Evolutionary conservation across 176 grass and related monocot genomes (phyloP).

Genomic region (Oryza meridionalis): DNA sequence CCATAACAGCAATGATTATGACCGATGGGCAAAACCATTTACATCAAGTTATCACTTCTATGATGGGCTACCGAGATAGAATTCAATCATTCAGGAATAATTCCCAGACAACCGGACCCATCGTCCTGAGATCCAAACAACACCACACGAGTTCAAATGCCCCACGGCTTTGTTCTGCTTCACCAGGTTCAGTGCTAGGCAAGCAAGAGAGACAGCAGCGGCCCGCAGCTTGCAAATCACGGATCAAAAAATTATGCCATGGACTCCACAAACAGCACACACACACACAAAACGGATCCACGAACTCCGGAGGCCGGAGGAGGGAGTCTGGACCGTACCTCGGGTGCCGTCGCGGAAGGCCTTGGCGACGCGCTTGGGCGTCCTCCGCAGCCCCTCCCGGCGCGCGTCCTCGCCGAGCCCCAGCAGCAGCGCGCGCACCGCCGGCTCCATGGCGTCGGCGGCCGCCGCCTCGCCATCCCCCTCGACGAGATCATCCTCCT

Average conservation of each 20-base stretch:
- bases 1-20: conserved; percentile 9
- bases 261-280: not conserved
- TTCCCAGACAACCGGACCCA: not conserved
- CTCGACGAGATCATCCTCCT: conserved; percentile 40
- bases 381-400: conserved; percentile 71
- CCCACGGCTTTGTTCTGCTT: not conserved
- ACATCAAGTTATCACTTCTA: not conserved
- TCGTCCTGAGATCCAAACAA: conserved; percentile 23
- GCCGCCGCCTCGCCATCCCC: not conserved
- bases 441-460: conserved; percentile 53
- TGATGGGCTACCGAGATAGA: conserved; percentile 14
- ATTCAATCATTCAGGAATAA: conserved; percentile 4
- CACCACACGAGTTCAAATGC: not conserved
- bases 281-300: conserved; percentile 36
- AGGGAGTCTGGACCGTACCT: conserved; percentile 39
- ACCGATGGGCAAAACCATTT: conserved; percentile 8
- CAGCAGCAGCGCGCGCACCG: conserved; percentile 63
- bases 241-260: not conserved
- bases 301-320: not conserved
- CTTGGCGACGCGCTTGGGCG: conserved; percentile 93
- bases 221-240: not conserved
- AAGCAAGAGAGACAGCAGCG: not conserved
- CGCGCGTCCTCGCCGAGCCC: conserved; percentile 90
- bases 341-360: conserved; percentile 91
- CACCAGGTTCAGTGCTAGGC: not conserved